Evolutionary conservation across 805 yeast genomes (phyloP).

Genomic region (Sugiyamaella americana): DNA sequence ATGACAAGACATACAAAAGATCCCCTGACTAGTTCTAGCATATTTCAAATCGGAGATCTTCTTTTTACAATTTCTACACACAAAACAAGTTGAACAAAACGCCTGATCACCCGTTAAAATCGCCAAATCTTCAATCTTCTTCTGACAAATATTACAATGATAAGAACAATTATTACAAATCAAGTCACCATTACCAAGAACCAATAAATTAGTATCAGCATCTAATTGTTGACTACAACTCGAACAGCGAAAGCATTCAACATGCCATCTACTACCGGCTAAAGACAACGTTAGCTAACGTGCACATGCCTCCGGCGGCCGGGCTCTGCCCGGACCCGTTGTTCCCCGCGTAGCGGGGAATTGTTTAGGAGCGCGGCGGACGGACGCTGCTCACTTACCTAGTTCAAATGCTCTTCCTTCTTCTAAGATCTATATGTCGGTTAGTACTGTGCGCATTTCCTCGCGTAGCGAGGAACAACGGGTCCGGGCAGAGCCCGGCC

Average conservation of each 20-base stretch:
- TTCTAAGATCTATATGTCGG: slow-evolving; percentile 57
- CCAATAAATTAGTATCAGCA: slow-evolving; percentile 83
- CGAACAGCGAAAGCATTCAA: slow-evolving; percentile 84
- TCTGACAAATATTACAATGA: slow-evolving; percentile 75
- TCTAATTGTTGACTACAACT: slow-evolving; percentile 74
- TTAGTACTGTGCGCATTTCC: too few species aligned
- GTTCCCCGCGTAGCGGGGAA: background rate
- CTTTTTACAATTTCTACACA: slow-evolving; percentile 79
- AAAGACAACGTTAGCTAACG: background rate
- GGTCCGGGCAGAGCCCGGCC: too few species aligned
- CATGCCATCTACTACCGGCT: slow-evolving; percentile 95
- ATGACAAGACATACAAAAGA: slow-evolving; percentile 91
- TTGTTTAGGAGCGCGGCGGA: background rate
- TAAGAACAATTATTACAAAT: slow-evolving; percentile 93
- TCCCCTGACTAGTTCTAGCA: slow-evolving; percentile 87
- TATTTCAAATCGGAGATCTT: slow-evolving; percentile 84
- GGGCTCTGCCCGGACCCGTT: background rate
- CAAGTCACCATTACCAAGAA: slow-evolving; percentile 85
- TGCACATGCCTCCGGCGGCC: background rate
- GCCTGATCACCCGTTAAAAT: slow-evolving; percentile 94
- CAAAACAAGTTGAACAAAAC: slow-evolving; percentile 84
- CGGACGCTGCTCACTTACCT: slow-evolving; percentile 21
- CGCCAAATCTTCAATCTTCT: slow-evolving; percentile 87
- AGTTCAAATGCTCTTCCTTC: slow-evolving; percentile 95
- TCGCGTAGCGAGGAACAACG: too few species aligned